Evolutionary conservation across 2,329 filamentous ascomycete species (phyloP), one percentile per base, ranked within the genome.

Genomic region (Venturia asperata): DNA sequence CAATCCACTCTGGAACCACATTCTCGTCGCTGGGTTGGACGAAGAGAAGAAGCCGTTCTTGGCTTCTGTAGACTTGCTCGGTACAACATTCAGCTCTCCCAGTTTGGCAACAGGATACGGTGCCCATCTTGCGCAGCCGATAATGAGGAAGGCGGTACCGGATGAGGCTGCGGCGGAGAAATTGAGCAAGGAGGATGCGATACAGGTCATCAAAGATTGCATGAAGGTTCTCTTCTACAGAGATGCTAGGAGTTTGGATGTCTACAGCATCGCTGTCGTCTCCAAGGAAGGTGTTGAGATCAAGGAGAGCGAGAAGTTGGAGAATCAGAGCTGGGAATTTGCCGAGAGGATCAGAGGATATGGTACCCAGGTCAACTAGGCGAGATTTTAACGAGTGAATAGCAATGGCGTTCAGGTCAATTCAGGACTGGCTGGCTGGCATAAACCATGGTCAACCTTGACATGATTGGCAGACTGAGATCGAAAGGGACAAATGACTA

Each of bases 161-260:
- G 91, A 96, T 71, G 94, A 97, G 77, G 88, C 85, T 71, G 81
- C 90, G 52, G 87, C 89, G 42, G 81, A 85, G 71, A 81, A 85
- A 67, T 81, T 97, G 69, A 87, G 82, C 49, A 84, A 86, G 75
- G 92, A 97, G 72, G 78, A 90, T 74, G 94, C 94, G 61, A 82
- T 97, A 67, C 81, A 88, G 66, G 84, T 91, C 49, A 79, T 99
- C 74, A 89, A 89, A 81, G 90, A 96, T 80, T 96, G 92, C 78
- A 92, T 99, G 90, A 97, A 97, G 85, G 93, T 97, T 64, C 83
- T 99, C 67, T 99, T 90, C 82, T 99, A 99, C 82, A 86, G 94
- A 72, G 94, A 99, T 79, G 94, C 94, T 56, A 87, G 94, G 77
- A 95, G 90, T 80, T 80, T 94, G 79, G 92, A 97, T 78, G 83